These are phyloP conservation scores for Diplogelasinospora grovesii DNA, from an alignment of 495 filamentous ascomycete genomes.

Conservation along the genomic window DNA sequence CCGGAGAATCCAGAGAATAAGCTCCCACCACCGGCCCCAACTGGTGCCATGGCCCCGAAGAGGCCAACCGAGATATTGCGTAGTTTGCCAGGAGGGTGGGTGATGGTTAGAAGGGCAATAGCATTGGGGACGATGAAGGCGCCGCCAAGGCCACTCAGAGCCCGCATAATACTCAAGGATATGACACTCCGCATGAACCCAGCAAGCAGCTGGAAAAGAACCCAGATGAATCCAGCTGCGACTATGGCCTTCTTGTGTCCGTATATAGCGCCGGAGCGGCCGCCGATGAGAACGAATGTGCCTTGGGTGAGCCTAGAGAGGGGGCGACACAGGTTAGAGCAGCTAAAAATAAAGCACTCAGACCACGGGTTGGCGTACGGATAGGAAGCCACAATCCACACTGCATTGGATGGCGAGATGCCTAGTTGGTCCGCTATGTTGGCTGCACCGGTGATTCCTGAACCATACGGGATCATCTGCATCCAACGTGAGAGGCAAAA, in stretches of 20 bases:
- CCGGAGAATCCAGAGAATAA: slow-evolving; percentile 39
- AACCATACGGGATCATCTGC: too few relatives aligned
- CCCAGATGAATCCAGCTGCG: slow-evolving; percentile 32
- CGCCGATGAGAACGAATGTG: slow-evolving; percentile 43
- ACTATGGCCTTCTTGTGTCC: slow-evolving; percentile 42
- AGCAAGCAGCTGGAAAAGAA: too few relatives aligned
- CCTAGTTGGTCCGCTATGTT: too few relatives aligned
- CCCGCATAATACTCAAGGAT: slow-evolving; percentile 34
- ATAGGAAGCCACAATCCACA: slow-evolving; percentile 29
- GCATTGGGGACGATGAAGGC: slow-evolving; percentile 43
- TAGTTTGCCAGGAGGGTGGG: slow-evolving; percentile 36
- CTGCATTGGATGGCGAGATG: too few relatives aligned
- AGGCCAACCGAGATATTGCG: slow-evolving; percentile 45
- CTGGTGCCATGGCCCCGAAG: slow-evolving; percentile 45
- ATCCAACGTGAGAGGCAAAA: too few relatives aligned
- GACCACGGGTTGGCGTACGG: too few relatives aligned
- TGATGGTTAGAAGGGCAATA: slow-evolving; percentile 41
- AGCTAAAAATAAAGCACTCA: too few relatives aligned
- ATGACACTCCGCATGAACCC: slow-evolving; percentile 33
- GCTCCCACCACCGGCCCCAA: slow-evolving; percentile 40
- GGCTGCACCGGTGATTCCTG: too few relatives aligned
- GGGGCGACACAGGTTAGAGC: too few relatives aligned
- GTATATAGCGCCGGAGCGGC: slow-evolving; percentile 44
- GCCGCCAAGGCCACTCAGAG: slow-evolving; percentile 38
- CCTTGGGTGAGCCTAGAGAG: slow-evolving; percentile 45